Percentiles rank a stretch among this genome's conserved stretches.
These are phyloP conservation scores for Bacterosira constricta DNA, from an alignment of 108 stramenopile genomes.

Conservation along the genomic window DNA sequence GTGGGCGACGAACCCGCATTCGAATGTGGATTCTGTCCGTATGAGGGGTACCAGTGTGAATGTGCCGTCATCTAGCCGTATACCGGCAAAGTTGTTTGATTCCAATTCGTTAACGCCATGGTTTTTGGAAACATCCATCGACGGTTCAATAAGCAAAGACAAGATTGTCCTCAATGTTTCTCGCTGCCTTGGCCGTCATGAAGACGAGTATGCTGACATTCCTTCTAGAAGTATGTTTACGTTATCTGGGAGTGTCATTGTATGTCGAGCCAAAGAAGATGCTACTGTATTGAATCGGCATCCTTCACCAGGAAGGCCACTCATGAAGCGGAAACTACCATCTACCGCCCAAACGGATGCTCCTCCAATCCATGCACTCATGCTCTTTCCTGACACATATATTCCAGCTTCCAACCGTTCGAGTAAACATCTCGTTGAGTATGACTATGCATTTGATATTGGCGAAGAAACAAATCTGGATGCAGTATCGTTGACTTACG, in stretches of 20 bases:
- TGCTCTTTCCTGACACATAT: conserved; percentile 75
- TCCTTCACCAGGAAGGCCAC: background rate
- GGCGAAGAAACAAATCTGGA: conserved; percentile 76
- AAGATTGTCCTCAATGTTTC: conserved; percentile 68
- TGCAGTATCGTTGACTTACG: conserved; percentile 77
- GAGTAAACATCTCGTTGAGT: conserved; percentile 61
- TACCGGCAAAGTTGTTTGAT: conserved; percentile 56
- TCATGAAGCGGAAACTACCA: conserved; percentile 28
- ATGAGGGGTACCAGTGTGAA: conserved; percentile 7
- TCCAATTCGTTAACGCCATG: conserved; percentile 82
- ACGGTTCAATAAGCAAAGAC: conserved; percentile 63
- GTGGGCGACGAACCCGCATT: conserved; percentile 60
- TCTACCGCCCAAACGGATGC: conserved; percentile 43
- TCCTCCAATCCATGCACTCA: conserved; percentile 75
- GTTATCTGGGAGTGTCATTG: conserved; percentile 70
- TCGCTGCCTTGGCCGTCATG: conserved; percentile 57
- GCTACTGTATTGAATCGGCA: conserved; percentile 28
- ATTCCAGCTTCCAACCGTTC: conserved; percentile 32
- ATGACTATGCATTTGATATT: conserved; percentile 85
- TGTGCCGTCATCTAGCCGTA: conserved; percentile 11
- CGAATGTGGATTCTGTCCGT: conserved; percentile 20
- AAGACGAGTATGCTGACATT: conserved; percentile 38
- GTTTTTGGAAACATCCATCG: conserved; percentile 69
- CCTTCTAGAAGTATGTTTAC: conserved; percentile 53
- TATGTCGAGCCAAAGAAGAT: conserved; percentile 63